Conservation (phyloP, 441 rosid genomes). For the Isatis lusitanica region DNA sequence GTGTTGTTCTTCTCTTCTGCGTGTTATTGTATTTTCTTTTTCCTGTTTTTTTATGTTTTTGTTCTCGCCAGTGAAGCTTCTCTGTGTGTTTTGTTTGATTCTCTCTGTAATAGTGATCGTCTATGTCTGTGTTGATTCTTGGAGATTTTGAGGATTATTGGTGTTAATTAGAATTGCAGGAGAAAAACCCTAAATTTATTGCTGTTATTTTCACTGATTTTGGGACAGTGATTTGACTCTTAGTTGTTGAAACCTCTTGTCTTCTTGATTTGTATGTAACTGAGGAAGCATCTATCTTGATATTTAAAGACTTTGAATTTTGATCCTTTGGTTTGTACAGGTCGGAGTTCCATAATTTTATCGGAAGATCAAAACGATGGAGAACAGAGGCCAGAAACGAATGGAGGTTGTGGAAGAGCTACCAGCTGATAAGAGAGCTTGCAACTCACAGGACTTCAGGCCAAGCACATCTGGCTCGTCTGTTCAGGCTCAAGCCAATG, state of each 20-base stretch:
- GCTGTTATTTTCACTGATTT: slow-evolving; percentile 18
- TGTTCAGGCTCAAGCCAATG: slow-evolving; percentile 55
- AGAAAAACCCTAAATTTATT: slow-evolving; percentile 8
- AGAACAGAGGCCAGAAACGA: slow-evolving; percentile 89
- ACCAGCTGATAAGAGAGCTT: slow-evolving; percentile 97
- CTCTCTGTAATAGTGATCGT: slow-evolving; percentile 6
- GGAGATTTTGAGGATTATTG: not conserved
- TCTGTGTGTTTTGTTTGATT: slow-evolving; percentile 15
- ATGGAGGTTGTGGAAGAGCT: slow-evolving; percentile 69
- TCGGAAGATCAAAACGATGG: slow-evolving; percentile 48
- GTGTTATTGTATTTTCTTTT: not conserved
- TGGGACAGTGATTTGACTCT: slow-evolving; percentile 20
- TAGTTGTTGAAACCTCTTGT: slow-evolving; percentile 4
- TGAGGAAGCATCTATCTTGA: not conserved
- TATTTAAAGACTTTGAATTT: not conserved
- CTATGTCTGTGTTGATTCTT: slow-evolving; percentile 11
- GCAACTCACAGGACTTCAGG: slow-evolving; percentile 77
- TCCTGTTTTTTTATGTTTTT: not conserved
- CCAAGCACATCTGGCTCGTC: slow-evolving; percentile 83
- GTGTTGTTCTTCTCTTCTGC: not conserved
- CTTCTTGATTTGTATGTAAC: not conserved
- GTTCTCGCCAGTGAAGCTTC: slow-evolving; percentile 14
- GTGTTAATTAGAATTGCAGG: not conserved
- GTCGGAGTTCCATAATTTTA: slow-evolving; percentile 17
- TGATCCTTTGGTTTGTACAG: slow-evolving; percentile 17